Conservation (phyloP, 2,329 filamentous ascomycete genomes). For the Fusarium torulosum region DNA sequence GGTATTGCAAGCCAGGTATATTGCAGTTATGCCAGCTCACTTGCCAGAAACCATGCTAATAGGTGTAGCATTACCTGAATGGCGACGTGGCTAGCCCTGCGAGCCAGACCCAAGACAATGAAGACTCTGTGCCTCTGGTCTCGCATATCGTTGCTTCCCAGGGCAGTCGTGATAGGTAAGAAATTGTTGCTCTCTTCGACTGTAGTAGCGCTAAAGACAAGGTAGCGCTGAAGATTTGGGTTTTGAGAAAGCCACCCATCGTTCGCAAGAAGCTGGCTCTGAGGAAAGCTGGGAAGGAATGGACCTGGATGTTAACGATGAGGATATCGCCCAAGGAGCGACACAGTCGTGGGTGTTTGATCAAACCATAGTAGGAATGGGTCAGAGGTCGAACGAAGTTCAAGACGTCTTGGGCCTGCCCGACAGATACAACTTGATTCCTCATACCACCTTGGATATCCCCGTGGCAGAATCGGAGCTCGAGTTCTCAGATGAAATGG, state of each 20-base stretch:
- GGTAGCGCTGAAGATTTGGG: not conserved
- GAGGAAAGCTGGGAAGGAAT: not conserved
- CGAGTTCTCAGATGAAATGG: constrained; percentile 1
- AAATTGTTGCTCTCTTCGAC: not conserved
- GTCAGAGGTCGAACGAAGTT: not conserved
- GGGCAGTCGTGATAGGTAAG: constrained; percentile 13
- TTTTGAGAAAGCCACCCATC: no score
- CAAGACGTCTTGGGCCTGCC: not conserved
- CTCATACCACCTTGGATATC: no score
- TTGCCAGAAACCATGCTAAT: constrained; percentile 1
- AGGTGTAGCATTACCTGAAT: not conserved
- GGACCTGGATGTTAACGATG: not conserved
- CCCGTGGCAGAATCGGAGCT: not conserved
- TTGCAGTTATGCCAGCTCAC: not conserved
- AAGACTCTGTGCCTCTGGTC: not conserved
- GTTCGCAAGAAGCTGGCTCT: not conserved
- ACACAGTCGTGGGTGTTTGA: constrained; percentile 1
- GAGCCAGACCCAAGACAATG: not conserved
- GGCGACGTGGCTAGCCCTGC: not conserved
- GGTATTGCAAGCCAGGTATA: not conserved
- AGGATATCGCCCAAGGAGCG: not conserved
- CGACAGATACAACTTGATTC: not conserved
- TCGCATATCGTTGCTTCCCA: constrained; percentile 2
- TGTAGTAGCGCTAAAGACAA: not conserved
- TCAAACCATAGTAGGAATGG: not conserved